Evolutionary conservation across 441 rosid genomes (phyloP).

Genomic region (Biscutella laevigata): DNA sequence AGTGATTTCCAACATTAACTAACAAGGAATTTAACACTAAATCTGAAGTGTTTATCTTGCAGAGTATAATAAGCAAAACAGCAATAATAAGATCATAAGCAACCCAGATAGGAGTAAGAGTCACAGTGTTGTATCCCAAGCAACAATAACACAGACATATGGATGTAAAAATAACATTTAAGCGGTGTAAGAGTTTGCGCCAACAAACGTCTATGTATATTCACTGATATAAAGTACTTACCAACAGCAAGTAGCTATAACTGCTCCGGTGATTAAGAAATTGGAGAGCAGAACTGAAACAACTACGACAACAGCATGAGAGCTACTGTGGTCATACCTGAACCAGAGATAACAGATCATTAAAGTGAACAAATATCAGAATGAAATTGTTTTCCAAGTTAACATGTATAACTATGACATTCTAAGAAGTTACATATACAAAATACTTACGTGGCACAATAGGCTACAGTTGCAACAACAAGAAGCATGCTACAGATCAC

Average conservation of each 20-base stretch:
- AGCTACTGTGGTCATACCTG: constrained; percentile 85
- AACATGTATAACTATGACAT: background rate
- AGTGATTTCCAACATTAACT: background rate
- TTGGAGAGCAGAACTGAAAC: constrained; percentile 69
- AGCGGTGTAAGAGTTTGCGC: background rate
- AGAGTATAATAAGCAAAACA: background rate
- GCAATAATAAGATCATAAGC: background rate
- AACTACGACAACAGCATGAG: constrained; percentile 65
- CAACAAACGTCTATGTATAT: background rate
- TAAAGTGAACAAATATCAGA: background rate
- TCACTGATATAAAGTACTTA: constrained; percentile 30
- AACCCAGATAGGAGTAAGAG: background rate
- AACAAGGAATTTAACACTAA: background rate
- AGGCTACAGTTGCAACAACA: constrained; percentile 72
- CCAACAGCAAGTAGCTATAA: constrained; percentile 85
- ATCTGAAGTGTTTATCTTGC: background rate
- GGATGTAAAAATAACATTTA: background rate
- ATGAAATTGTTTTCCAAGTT: background rate
- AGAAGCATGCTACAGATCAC: constrained; percentile 90
- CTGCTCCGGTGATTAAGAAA: constrained; percentile 60
- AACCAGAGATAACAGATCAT: constrained; percentile 3
- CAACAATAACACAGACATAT: background rate
- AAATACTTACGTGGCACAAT: constrained; percentile 85
- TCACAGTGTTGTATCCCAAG: background rate
- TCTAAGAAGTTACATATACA: background rate